Evolutionary conservation across 257 asterid species (phyloP).

Genomic region (Nicotiana otophora): DNA sequence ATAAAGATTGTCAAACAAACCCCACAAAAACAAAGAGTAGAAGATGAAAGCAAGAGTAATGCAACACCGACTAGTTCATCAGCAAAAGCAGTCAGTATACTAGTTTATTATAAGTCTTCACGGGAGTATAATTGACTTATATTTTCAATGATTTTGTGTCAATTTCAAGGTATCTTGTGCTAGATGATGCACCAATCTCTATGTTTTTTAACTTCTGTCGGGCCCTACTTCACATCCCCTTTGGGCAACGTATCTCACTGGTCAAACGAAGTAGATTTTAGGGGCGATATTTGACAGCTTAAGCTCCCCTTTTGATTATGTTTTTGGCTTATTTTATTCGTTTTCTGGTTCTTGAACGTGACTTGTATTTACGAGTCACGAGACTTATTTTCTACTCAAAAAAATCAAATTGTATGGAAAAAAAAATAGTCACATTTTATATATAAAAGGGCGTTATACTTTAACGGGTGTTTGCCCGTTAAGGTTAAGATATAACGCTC

Average conservation of each 20-base stretch:
- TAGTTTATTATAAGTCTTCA: no score
- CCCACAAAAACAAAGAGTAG: not conserved
- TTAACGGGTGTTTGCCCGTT: no score
- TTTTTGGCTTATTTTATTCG: not conserved
- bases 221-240: not conserved
- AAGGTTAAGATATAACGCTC: no score
- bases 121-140: not conserved
- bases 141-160: not conserved
- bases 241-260: not conserved
- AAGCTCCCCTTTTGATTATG: not conserved
- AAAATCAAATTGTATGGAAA: no score
- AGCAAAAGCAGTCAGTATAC: not conserved
- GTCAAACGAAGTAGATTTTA: not conserved
- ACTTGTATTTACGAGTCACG: no score
- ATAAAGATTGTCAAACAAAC: not conserved
- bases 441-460: no score
- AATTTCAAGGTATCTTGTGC: not conserved
- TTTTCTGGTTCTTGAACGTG: not conserved
- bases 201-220: not conserved
- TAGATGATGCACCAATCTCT: not conserved
- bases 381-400: no score
- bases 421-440: no score
- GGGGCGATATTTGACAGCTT: not conserved
- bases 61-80: not conserved
- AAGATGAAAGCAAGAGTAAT: not conserved